Evolutionary conservation across 768 basidiomycete species (phyloP).

Genomic region (Mycena galericulata): DNA sequence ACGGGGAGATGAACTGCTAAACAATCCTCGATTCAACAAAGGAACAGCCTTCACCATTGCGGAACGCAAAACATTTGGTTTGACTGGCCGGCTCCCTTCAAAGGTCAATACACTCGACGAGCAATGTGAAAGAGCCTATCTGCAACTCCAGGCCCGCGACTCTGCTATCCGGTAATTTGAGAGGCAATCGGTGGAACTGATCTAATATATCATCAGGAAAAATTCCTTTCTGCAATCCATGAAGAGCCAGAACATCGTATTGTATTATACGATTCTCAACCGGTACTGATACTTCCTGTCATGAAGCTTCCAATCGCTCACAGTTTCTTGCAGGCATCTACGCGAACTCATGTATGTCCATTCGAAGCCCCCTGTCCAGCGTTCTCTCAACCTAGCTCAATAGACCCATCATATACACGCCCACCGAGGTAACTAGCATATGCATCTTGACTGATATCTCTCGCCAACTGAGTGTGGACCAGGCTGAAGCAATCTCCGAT

Average conservation of each 20-base stretch:
- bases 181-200: too few relatives aligned
- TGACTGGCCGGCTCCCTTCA: constrained; percentile 62
- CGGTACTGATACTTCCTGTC: constrained; percentile 25
- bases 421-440: constrained; percentile 66
- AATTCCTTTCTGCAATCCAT: constrained; percentile 83
- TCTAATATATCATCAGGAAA: too few relatives aligned
- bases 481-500: constrained; percentile 85
- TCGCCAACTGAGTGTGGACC: not conserved
- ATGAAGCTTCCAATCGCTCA: not conserved
- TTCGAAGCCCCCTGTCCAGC: not conserved
- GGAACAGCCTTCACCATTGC: constrained; percentile 79
- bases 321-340: constrained; percentile 53
- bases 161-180: too few relatives aligned
- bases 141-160: constrained; percentile 41
- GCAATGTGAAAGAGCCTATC: constrained; percentile 66
- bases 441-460: not conserved
- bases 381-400: not conserved
- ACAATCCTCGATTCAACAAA: constrained; percentile 79
- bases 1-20: constrained; percentile 72
- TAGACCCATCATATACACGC: constrained; percentile 82
- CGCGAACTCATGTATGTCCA: constrained; percentile 62
- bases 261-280: constrained; percentile 78
- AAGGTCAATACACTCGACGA: constrained; percentile 76
- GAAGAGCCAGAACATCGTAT: constrained; percentile 84
- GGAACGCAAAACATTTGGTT: constrained; percentile 79